Evolutionary conservation across 805 yeast species (phyloP).

Genomic region (Saturnispora hagleri): DNA sequence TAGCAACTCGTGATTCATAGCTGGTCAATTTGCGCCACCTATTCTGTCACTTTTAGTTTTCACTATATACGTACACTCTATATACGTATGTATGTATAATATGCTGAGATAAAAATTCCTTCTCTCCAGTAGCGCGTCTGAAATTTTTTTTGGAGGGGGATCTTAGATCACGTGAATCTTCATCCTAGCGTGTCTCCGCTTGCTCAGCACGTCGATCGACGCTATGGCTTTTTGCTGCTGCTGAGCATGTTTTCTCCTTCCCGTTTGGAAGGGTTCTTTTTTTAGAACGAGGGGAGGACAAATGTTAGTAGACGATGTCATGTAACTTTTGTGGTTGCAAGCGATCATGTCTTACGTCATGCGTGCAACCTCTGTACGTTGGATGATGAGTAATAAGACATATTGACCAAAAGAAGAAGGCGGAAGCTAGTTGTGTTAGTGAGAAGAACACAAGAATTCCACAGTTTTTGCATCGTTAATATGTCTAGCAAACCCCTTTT

Average conservation of each 20-base stretch:
- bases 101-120: not conserved
- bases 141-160: too few relatives aligned
- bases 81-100: too few relatives aligned
- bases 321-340: not conserved
- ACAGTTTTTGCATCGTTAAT: too few relatives aligned
- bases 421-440: too few relatives aligned
- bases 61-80: not conserved
- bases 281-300: not conserved
- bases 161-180: not conserved
- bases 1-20: not conserved
- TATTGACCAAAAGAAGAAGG: too few relatives aligned
- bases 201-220: not conserved
- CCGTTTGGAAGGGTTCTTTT: not conserved
- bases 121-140: not conserved
- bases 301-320: not conserved
- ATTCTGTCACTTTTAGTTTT: not conserved
- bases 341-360: not conserved
- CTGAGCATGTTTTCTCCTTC: too few relatives aligned
- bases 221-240: too few relatives aligned
- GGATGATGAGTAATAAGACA: not conserved
- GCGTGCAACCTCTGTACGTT: not conserved
- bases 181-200: not conserved
- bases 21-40: not conserved
- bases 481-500: too few relatives aligned
- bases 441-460: too few relatives aligned